Evolutionary conservation across 805 yeast species (phyloP), one percentile per base, ranked within the genome.

Genomic region (Candida schatavii): DNA sequence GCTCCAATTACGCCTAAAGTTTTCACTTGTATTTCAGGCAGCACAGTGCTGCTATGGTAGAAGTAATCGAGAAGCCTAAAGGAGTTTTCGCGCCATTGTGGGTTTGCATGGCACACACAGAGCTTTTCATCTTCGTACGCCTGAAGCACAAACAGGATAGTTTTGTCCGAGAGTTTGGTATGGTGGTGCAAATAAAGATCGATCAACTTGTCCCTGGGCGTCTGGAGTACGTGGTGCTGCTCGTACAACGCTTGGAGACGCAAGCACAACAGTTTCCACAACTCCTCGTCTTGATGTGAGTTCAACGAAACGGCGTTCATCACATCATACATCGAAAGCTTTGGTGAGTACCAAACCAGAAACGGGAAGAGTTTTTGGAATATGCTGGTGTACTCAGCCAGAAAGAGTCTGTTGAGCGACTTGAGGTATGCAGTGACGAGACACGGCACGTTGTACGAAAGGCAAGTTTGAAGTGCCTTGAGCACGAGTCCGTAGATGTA

Each of bases 81-180:
- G 31, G 78, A 62, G 46, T 77, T 76, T 2, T 59, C 66, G 36
- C 62, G 61, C 86, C 89, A 83, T 6, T 68, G 57, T 0, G 72
- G 64, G 23, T 74, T 59, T 4, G 80, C 55, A 9, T 80, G 75
- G 2, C 81, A 69, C 9, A 22, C 39, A 52, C 90, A 83, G 23
- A 72, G 52, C 40, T 74, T 70, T 40, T 77, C 76, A 10, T 67
- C 64, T 3, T 62, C 59, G 54, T 78, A 81, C 48, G 64, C 72
- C 2, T 65, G 58, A 21, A 84, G 55, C 3, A 85, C 70, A 39
- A 65, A 69, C 4, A 58, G 48, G n/a, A 74, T 66, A 9, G 64
- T 61, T 3, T 57, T 60, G 1, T 62, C 61, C 9, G 71, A 61
- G 21, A 79, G 47, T 38, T 57, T 56, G 3, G 56, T 59, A 14